Conservation (phyloP, 73 alveolate genomes). For the Loxodes magnus region DNA sequence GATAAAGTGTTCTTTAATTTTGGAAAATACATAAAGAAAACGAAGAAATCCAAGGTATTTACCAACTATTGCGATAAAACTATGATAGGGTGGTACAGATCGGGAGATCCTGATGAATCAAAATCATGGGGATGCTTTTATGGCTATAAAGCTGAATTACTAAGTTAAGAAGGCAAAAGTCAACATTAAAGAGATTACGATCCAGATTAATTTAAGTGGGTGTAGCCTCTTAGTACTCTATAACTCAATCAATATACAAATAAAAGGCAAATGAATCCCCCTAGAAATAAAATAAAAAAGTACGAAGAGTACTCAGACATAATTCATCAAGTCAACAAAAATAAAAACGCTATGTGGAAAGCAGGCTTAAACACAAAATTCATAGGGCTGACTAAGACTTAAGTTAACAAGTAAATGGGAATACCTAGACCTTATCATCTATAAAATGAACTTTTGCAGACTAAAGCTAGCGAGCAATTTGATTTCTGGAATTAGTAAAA, state of each 20-base stretch:
- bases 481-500: slow-evolving; percentile 7
- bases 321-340: slow-evolving; percentile 27
- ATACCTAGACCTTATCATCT: too few relatives aligned
- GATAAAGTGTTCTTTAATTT: slow-evolving; percentile 26
- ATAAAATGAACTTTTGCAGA: too few relatives aligned
- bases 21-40: slow-evolving; percentile 28
- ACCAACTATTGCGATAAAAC: slow-evolving; percentile 36
- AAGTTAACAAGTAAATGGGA: slow-evolving; percentile 19
- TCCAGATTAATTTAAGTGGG: background rate
- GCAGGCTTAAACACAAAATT: slow-evolving; percentile 36
- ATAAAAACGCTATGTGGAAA: slow-evolving; percentile 46
- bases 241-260: too few relatives aligned
- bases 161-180: background rate
- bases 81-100: slow-evolving; percentile 49
- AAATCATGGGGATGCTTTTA: slow-evolving; percentile 27
- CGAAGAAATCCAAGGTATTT: slow-evolving; percentile 6
- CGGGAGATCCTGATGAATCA: slow-evolving; percentile 8
- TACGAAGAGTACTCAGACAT: slow-evolving; percentile 21
- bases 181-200: slow-evolving; percentile 8
- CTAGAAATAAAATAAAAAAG: slow-evolving; percentile 8
- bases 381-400: slow-evolving; percentile 25
- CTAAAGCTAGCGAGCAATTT: background rate
- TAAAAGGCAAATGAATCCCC: background rate
- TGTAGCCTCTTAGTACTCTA: too few relatives aligned
- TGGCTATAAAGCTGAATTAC: slow-evolving; percentile 11